Evolutionary conservation across 2,329 filamentous ascomycete species (phyloP).

Genomic region (Taxawa tesnikishii): DNA sequence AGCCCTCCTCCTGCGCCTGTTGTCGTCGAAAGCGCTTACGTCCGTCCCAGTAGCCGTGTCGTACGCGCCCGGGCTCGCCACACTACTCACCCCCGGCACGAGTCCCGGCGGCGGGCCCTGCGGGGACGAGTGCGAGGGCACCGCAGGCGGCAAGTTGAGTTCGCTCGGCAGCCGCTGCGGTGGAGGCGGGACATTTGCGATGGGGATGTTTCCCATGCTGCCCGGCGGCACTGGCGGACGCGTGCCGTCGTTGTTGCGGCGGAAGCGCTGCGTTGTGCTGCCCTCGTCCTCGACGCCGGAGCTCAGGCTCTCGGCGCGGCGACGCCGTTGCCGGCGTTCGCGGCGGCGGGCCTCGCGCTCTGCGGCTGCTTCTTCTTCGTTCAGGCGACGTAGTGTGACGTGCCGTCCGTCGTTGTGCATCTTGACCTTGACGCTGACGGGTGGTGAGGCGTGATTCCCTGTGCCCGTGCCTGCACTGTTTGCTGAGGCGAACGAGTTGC

Average conservation of each 20-base stretch:
- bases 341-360: constrained; percentile 42
- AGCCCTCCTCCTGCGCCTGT: constrained; percentile 39
- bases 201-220: constrained; percentile 9
- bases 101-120: constrained; percentile 3
- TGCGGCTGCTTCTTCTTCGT: constrained; percentile 49
- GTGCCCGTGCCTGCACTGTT: constrained; percentile 13
- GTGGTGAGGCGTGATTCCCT: constrained; percentile 33
- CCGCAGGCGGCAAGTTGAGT: constrained; percentile 7
- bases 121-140: constrained; percentile 9
- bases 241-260: constrained; percentile 8
- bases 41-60: constrained; percentile 24
- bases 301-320: constrained; percentile 18
- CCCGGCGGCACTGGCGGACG: constrained; percentile 6
- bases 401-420: constrained; percentile 53
- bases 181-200: too few species aligned
- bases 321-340: constrained; percentile 25
- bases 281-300: constrained; percentile 26
- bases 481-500: constrained; percentile 1
- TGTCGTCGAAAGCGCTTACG: constrained; percentile 38
- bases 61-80: constrained; percentile 23
- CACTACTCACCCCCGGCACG: constrained; percentile 11
- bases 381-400: constrained; percentile 49
- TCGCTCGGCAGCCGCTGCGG: too few species aligned
- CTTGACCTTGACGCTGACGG: constrained; percentile 52
- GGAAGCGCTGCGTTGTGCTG: constrained; percentile 22